Conservation (phyloP, 371 early-diverging fungal species). For the Phascolomyces articulosus region DNA sequence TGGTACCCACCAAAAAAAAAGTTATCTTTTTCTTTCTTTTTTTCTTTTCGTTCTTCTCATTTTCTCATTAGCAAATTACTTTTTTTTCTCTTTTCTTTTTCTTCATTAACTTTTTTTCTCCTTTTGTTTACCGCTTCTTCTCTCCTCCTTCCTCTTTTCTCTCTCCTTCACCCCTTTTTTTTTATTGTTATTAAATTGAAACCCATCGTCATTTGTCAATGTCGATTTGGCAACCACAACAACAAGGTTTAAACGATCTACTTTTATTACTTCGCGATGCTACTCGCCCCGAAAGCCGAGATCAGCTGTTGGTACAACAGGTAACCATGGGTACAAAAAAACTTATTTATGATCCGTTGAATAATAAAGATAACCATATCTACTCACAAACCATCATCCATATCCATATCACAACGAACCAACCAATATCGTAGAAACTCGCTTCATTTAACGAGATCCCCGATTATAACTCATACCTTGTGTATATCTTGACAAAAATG, state of each 20-base stretch:
- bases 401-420: too few species aligned
- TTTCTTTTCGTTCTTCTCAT: conserved; percentile 1
- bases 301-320: conserved; percentile 37
- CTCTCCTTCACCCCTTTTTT: background rate
- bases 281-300: conserved; percentile 32
- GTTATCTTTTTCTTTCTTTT: conserved; percentile 5
- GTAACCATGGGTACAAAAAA: too few species aligned
- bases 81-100: too few species aligned
- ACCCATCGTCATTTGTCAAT: conserved; percentile 4
- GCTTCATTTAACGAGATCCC: conserved; percentile 77
- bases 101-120: background rate
- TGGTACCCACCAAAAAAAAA: too few species aligned
- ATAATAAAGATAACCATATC: too few species aligned
- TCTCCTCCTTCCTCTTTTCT: background rate
- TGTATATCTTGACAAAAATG: conserved; percentile 76
- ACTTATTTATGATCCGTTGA: too few species aligned
- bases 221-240: conserved; percentile 47
- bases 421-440: conserved; percentile 69
- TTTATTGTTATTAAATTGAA: background rate
- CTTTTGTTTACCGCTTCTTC: background rate
- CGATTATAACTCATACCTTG: conserved; percentile 88
- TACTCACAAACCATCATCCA: too few species aligned
- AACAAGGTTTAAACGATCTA: conserved; percentile 34
- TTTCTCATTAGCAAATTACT: background rate
- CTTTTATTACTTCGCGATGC: conserved; percentile 40